A percentile compares a stretch with the other conserved stretches of the same genome.
These are phyloP conservation scores for Pythium guiyangense DNA, from an alignment of 352 stramenopile species.

Conservation along the genomic window DNA sequence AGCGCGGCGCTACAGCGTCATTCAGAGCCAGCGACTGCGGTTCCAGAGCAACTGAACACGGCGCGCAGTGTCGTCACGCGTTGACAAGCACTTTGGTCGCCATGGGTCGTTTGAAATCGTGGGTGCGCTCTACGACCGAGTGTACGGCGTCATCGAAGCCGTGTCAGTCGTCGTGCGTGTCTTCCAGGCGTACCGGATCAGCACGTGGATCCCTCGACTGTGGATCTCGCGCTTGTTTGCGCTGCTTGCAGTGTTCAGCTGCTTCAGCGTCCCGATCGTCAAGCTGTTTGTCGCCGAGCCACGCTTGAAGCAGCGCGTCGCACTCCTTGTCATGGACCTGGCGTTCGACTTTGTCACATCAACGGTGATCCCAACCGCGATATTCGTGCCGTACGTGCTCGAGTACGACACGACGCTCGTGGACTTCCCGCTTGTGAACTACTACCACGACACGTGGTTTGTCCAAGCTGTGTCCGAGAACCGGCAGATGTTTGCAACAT, in stretches of 20 bases:
- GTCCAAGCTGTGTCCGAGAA: constrained; percentile 7
- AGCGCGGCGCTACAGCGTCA: too few species aligned
- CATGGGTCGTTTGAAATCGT: constrained; percentile 1
- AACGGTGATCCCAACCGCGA: neutral
- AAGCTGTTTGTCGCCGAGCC: neutral
- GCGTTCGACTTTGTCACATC: constrained; percentile 5
- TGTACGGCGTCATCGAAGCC: neutral
- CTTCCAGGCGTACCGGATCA: constrained; percentile 4
- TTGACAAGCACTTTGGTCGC: constrained; percentile 4
- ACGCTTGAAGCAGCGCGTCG: constrained; percentile 2
- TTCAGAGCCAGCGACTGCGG: too few species aligned
- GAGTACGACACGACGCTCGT: neutral
- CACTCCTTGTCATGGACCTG: constrained; percentile 7
- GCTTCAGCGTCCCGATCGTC: constrained; percentile 1
- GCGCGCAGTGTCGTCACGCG: too few species aligned
- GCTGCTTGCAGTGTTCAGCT: neutral
- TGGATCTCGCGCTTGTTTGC: constrained; percentile 2
- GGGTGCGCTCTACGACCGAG: neutral
- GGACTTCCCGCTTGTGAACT: constrained; percentile 9
- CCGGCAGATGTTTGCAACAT: constrained; percentile 1
- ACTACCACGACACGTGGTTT: constrained; percentile 11
- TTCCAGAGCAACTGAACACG: too few species aligned
- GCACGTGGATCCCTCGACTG: constrained; percentile 5
- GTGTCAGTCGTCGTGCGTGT: neutral
- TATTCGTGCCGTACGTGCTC: constrained; percentile 6